These are phyloP conservation scores for Albifimbria verrucaria DNA, from an alignment of 2,329 filamentous ascomycete genomes.

Conservation along the genomic window DNA sequence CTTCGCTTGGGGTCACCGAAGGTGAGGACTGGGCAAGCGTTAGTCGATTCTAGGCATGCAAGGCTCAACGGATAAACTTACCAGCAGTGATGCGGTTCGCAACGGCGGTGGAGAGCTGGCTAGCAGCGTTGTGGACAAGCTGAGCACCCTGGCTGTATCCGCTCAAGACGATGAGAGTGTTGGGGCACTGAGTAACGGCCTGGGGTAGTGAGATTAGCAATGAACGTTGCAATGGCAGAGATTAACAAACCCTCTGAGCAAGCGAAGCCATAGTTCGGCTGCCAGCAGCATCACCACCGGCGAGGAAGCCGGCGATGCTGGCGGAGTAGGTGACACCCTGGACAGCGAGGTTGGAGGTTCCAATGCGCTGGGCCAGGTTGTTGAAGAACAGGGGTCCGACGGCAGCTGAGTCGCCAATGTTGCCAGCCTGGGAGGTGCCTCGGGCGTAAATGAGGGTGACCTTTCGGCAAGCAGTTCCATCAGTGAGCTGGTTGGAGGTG, in stretches of 20 bases:
- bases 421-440: slow-evolving; percentile 50
- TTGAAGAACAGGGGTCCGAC: slow-evolving; percentile 48
- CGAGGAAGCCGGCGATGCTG: slow-evolving; percentile 38
- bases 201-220: slow-evolving; percentile 16
- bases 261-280: slow-evolving; percentile 35
- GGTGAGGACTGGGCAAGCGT: background rate
- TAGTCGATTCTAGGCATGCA: too few species aligned
- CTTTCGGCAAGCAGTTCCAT: background rate
- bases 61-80: background rate
- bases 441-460: slow-evolving; percentile 56
- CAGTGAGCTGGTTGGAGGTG: slow-evolving; percentile 3
- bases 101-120: slow-evolving; percentile 29
- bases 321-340: slow-evolving; percentile 55
- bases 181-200: slow-evolving; percentile 37
- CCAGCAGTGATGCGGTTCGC: slow-evolving; percentile 22
- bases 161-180: slow-evolving; percentile 42
- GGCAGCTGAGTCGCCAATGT: slow-evolving; percentile 42
- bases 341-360: slow-evolving; percentile 40
- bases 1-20: background rate
- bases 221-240: slow-evolving; percentile 1
- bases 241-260: background rate
- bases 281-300: slow-evolving; percentile 41
- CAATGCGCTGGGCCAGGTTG: slow-evolving; percentile 37
- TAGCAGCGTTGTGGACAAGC: slow-evolving; percentile 42
- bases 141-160: slow-evolving; percentile 42